Evolutionary conservation across 495 filamentous ascomycete species (phyloP).

Genomic region (Margaritispora aquatica): DNA sequence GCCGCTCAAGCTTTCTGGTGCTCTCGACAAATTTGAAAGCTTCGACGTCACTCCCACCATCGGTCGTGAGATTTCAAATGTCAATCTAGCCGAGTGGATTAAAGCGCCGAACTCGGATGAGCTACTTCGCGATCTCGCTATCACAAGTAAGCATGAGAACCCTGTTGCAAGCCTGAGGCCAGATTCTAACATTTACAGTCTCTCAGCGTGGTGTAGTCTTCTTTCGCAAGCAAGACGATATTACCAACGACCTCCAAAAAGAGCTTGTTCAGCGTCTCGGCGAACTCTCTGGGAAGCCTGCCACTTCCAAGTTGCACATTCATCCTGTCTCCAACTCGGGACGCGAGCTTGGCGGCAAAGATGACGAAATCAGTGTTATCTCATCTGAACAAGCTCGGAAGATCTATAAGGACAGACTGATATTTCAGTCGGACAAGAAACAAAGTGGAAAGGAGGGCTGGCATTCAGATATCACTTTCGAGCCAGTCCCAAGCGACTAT

Average conservation of each 20-base stretch:
- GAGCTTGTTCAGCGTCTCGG: slow-evolving; percentile 61
- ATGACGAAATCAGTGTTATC: slow-evolving; percentile 72
- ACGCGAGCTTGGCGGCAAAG: slow-evolving; percentile 42
- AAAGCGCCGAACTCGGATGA: slow-evolving; percentile 59
- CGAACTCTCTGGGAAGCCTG: slow-evolving; percentile 59
- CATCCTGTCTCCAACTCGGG: slow-evolving; percentile 61
- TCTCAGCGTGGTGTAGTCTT: slow-evolving; percentile 77
- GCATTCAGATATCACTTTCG: slow-evolving; percentile 68
- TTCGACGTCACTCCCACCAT: slow-evolving; percentile 65
- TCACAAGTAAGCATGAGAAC: slow-evolving; percentile 52
- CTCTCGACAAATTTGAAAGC: slow-evolving; percentile 49
- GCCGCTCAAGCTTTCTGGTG: slow-evolving; percentile 31
- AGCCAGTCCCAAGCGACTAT: slow-evolving; percentile 61
- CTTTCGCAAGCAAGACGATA: slow-evolving; percentile 70
- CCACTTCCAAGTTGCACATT: slow-evolving; percentile 60
- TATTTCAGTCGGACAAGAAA: slow-evolving; percentile 22
- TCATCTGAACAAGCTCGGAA: slow-evolving; percentile 53
- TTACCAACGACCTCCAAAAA: slow-evolving; percentile 60
- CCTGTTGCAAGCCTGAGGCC: neutral
- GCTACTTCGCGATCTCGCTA: slow-evolving; percentile 59
- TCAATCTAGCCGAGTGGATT: slow-evolving; percentile 56
- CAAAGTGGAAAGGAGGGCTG: slow-evolving; percentile 44
- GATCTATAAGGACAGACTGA: slow-evolving; percentile 36
- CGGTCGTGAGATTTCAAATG: slow-evolving; percentile 57
- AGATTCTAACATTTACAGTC: slow-evolving; percentile 38